phyloP scores from a whole-genome alignment of 768 basidiomycete species.

The Macrolepiota fuliginosa region DNA sequence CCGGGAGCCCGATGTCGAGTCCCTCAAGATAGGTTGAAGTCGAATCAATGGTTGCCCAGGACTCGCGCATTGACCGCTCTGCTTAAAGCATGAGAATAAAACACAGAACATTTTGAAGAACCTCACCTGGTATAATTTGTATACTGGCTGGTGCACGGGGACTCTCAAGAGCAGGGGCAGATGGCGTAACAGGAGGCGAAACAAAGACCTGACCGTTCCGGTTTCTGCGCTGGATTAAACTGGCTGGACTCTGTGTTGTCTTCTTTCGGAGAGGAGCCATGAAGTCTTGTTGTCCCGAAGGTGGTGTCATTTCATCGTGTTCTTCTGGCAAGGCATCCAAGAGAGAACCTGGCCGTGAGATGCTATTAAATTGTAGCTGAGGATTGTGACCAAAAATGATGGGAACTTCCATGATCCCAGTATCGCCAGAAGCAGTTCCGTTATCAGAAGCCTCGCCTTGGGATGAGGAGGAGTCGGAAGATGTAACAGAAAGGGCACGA shows the following conservation, averaged over 20 bases:
- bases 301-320: constrained; percentile 20
- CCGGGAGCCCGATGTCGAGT: constrained; percentile 33
- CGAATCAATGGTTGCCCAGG: constrained; percentile 24
- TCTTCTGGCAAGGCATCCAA: constrained; percentile 55
- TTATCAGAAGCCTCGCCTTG: constrained; percentile 34
- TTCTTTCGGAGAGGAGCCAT: constrained; percentile 17
- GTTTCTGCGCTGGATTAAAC: constrained; percentile 22
- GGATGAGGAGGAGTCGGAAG: constrained; percentile 43
- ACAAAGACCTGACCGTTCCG: constrained; percentile 25
- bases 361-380: constrained; percentile 22
- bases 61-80: constrained; percentile 11
- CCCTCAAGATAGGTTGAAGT: constrained; percentile 38
- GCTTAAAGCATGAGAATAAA: neutral
- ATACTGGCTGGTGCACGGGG: neutral
- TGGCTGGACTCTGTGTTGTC: constrained; percentile 11
- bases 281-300: constrained; percentile 15
- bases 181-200: constrained; percentile 14
- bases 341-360: constrained; percentile 28
- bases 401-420: constrained; percentile 35
- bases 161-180: neutral
- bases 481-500: constrained; percentile 36
- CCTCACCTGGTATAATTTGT: neutral
- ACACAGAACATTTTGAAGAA: neutral
- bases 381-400: constrained; percentile 44
- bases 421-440: constrained; percentile 24